Evolutionary conservation across 2,329 filamentous ascomycete species (phyloP), one percentile per base, ranked within the genome.

Genomic region (Teratosphaeria nubilosa): DNA sequence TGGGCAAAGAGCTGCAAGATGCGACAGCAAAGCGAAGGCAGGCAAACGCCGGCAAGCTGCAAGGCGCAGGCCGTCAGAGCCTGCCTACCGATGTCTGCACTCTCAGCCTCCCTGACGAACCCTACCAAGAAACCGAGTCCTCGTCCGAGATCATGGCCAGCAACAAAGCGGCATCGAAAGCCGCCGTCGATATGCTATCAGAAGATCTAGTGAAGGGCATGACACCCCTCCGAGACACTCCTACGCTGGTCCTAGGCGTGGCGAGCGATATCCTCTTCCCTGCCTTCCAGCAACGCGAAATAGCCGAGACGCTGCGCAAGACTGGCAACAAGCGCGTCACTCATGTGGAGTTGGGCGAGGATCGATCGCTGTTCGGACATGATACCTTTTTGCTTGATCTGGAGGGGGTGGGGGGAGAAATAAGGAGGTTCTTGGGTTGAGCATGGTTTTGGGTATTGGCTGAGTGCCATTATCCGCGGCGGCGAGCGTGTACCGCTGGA

Each of bases 181-280:
- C 56, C 59, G 50, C 62, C 45, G 25, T 65, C 20, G 59, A 31
- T 64, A 78, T 80, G 0, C 88, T 90, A 0, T 90, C 92, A 0
- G 79, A 82, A 55, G 94, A 99, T 72, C 78, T 99, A 0, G 81
- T 97, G 37, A 78, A 79, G 0, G 94, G 94, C 0, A 77, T 99
- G 22, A 76, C 82, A 3, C 76, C 83, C 0, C 74, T 97, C 56
- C 83, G 86, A 56, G 81, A 91, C 61, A 92, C 86, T 54, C 89
- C 90, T 0, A 87, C 90, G 0, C 79, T 99, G 24, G 89, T 99
- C 11, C 86, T 99, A 77, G 94, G 94, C 34, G 94, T 97, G 3
- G 90, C 90, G 0, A 96, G 90, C 66, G 94, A 99, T 70, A 97
- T 96, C 54, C 77, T 99, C 37, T 99, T 99, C 75, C 94, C 94